Evolutionary conservation across 108 stramenopile genomes (phyloP), one percentile per base, ranked within the genome.

Genomic region (Skeletonema costatum): DNA sequence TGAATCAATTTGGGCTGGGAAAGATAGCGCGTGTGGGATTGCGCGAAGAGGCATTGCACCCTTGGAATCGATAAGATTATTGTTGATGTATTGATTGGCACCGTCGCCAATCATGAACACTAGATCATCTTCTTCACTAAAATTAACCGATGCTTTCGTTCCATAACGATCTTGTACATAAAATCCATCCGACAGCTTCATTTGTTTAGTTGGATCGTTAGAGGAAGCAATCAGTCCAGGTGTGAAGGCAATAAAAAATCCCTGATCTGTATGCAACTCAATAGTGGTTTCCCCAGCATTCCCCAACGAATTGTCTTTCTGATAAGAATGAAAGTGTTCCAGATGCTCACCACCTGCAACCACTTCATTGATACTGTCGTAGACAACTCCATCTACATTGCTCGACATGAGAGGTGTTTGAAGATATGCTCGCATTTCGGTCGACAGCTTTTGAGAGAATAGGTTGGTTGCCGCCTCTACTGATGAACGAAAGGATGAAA

Each of bases 251-350:
- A 89, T 73, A 78, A 85, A 77, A 30, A 89, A 63, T 17, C 88
- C 88, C 70, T 89, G 88, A 76, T 92, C 91, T 1, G 68, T 66
- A 70, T 92, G 89, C 66, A 74, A 69, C 32, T 90, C 91, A 41
- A 92, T 83, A n/a, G 44, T n/a, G 2, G 3, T 86, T 21, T 25
- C 58, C 11, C 65, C 68, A 51, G 39, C 11, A 41, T 41, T 13
- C 9, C 36, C 14, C 25, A 16, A 33, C 10, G 19, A 21, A 38
- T 41, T 60, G 10, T 51, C 41, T 44, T 74, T 63, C 17, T 81
- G 53, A 68, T 90, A 92, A 29, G 75, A 75, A 75, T 92, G 91
- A 58, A 88, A 90, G 65, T 92, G 91, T 68, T 92, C 91, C 51
- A 92, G 73, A 17, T 87, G 86, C 50, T 92, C 86, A 14, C 89